Percentiles rank a stretch among this genome's conserved stretches.
phyloP scores from a whole-genome alignment of 2,329 filamentous ascomycete species.

The Plenodomus lindquistii region DNA sequence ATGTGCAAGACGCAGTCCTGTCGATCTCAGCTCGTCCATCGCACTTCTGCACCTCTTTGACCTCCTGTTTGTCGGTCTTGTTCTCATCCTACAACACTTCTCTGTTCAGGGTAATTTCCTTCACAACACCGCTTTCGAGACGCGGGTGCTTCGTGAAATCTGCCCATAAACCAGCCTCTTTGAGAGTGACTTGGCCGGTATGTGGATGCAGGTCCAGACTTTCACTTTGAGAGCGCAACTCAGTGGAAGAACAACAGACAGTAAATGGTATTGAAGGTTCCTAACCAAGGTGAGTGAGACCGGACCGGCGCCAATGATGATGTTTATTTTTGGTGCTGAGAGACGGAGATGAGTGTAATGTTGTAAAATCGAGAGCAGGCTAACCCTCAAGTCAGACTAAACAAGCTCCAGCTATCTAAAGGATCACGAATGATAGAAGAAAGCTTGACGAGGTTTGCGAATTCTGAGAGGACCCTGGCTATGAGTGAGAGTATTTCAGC shows the following conservation, averaged over 20 bases:
- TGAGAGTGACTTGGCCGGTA: conserved; percentile 57
- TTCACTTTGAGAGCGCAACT: conserved; percentile 38
- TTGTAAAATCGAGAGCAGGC: too few species aligned
- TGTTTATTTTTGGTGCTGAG: conserved; percentile 27
- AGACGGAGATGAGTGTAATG: not conserved
- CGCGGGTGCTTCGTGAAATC: conserved; percentile 56
- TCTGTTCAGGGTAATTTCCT: conserved; percentile 49
- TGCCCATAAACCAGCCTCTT: conserved; percentile 55
- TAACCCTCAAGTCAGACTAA: too few species aligned
- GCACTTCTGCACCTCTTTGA: conserved; percentile 34
- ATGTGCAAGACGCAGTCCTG: conserved; percentile 42
- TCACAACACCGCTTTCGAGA: conserved; percentile 57
- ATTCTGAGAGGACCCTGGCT: too few species aligned
- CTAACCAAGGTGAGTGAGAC: conserved; percentile 57
- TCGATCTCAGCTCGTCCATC: conserved; percentile 55
- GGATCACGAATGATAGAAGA: too few species aligned
- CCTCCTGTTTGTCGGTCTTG: conserved; percentile 42
- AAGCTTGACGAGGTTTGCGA: too few species aligned
- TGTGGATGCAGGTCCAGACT: conserved; percentile 58
- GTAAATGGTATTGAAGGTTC: conserved; percentile 47
- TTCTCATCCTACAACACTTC: conserved; percentile 38
- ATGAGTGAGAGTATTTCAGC: too few species aligned
- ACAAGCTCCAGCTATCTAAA: too few species aligned
- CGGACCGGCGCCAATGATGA: conserved; percentile 46
- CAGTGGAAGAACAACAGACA: not conserved